Evolutionary conservation across 2,329 filamentous ascomycete genomes (phyloP).

Genomic region (Endocalyx cinctus): DNA sequence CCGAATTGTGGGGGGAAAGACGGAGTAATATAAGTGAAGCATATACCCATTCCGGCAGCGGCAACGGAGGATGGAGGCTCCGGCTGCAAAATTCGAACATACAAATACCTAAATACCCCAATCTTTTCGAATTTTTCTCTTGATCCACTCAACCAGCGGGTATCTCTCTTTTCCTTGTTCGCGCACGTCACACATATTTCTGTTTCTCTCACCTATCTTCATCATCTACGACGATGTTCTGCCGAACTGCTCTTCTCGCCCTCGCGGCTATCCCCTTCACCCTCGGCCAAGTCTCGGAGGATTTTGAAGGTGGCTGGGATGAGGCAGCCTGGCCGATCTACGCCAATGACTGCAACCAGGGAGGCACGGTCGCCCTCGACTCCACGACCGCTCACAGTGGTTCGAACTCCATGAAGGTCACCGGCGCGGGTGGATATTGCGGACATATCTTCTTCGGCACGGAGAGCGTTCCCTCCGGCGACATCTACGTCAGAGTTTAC

Average conservation of each 20-base stretch:
- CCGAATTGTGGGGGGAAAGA: too few species aligned
- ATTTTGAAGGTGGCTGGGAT: constrained; percentile 57
- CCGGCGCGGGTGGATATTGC: constrained; percentile 49
- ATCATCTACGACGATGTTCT: constrained; percentile 34
- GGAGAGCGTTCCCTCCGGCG: constrained; percentile 48
- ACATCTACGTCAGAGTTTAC: constrained; percentile 52
- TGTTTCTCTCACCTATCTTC: too few species aligned
- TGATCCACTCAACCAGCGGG: too few species aligned
- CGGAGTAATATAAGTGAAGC: too few species aligned
- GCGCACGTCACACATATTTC: too few species aligned
- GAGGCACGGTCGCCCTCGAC: constrained; percentile 52
- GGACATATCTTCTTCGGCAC: constrained; percentile 60
- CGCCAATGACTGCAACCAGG: constrained; percentile 55
- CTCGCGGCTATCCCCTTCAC: constrained; percentile 42
- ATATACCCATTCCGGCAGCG: too few species aligned
- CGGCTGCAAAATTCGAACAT: too few species aligned
- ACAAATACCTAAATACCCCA: too few species aligned
- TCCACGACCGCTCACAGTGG: constrained; percentile 52
- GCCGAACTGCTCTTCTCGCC: constrained; percentile 38
- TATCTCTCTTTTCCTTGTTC: too few species aligned
- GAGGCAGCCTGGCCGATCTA: constrained; percentile 54
- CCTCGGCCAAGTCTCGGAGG: constrained; percentile 48
- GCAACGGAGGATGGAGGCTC: too few species aligned
- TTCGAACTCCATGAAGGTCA: constrained; percentile 49
- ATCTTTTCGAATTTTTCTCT: too few species aligned